Percentiles rank a stretch among this genome's conserved stretches.
These are phyloP conservation scores for Monosporascus cannonballus DNA, from an alignment of 2,329 filamentous ascomycete genomes.

Conservation along the genomic window DNA sequence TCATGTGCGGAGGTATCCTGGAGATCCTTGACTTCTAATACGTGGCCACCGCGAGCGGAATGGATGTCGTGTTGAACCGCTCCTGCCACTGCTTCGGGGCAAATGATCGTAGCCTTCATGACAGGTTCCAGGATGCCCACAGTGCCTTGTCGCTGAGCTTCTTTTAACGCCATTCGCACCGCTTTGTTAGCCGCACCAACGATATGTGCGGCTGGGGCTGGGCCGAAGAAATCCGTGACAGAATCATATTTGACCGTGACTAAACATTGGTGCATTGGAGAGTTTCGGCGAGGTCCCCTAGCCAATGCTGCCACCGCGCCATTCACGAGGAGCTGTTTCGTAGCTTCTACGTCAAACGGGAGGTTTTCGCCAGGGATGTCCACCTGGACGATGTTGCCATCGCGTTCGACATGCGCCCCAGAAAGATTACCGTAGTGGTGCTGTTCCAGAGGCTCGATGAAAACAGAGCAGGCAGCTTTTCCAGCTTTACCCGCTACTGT, in stretches of 20 bases:
- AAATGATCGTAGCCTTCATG: conserved; percentile 82
- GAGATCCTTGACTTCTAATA: conserved; percentile 60
- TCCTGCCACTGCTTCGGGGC: conserved; percentile 76
- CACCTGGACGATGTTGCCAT: conserved; percentile 65
- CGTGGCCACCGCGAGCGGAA: conserved; percentile 66
- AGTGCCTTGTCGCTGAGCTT: conserved; percentile 46
- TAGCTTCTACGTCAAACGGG: conserved; percentile 44
- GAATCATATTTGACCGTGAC: conserved; percentile 67
- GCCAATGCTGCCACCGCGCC: conserved; percentile 79
- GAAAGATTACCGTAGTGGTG: conserved; percentile 30
- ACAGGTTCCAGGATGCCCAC: conserved; percentile 84
- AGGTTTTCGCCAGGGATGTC: conserved; percentile 36
- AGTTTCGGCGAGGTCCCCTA: conserved; percentile 73
- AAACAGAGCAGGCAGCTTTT: conserved; percentile 68
- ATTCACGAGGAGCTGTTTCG: conserved; percentile 61
- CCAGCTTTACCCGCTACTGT: conserved; percentile 74
- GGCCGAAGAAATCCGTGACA: conserved; percentile 55
- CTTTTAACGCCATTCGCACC: conserved; percentile 62
- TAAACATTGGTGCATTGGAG: conserved; percentile 71
- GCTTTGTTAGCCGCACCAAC: conserved; percentile 56
- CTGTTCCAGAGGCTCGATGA: conserved; percentile 54
- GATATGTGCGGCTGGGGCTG: conserved; percentile 62
- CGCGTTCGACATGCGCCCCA: conserved; percentile 44
- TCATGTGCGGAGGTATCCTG: conserved; percentile 68
- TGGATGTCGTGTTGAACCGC: conserved; percentile 77